phyloP scores from a whole-genome alignment of 805 yeast species.

The Wilhelminamyces savonicus region DNA sequence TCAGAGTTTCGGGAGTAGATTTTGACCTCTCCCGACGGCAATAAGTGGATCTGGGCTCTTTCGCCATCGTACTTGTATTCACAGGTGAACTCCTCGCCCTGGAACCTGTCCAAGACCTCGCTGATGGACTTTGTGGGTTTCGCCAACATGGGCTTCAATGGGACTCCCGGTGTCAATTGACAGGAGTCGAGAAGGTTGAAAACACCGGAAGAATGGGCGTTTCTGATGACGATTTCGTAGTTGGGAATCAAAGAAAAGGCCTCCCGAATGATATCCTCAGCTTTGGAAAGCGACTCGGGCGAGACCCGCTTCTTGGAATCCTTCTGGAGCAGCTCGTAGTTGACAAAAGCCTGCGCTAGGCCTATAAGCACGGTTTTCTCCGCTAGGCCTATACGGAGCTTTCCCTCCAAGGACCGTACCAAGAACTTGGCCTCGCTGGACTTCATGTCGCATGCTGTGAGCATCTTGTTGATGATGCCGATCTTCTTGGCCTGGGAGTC shows the following conservation, averaged over 20 bases:
- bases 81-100: slow-evolving; percentile 81
- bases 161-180: slow-evolving; percentile 83
- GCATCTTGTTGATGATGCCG: slow-evolving; percentile 70
- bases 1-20: slow-evolving; percentile 94
- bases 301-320: slow-evolving; percentile 14
- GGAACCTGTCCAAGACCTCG: slow-evolving; percentile 88
- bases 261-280: slow-evolving; percentile 75
- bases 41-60: slow-evolving; percentile 86
- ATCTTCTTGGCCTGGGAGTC: slow-evolving; percentile 79
- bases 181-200: slow-evolving; percentile 59
- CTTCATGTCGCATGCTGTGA: slow-evolving; percentile 76
- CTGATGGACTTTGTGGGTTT: slow-evolving; percentile 91
- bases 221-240: slow-evolving; percentile 69
- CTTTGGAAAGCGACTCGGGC: slow-evolving; percentile 46
- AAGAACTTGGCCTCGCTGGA: slow-evolving; percentile 77
- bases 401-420: slow-evolving; percentile 88
- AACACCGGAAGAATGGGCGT: slow-evolving; percentile 64
- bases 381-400: slow-evolving; percentile 86
- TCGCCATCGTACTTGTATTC: slow-evolving; percentile 98
- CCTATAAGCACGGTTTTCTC: slow-evolving; percentile 86
- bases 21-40: slow-evolving; percentile 57
- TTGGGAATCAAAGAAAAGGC: slow-evolving; percentile 90
- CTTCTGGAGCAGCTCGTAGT: slow-evolving; percentile 49
- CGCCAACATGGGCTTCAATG: slow-evolving; percentile 96
- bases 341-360: slow-evolving; percentile 74